phyloP scores from a whole-genome alignment of 805 yeast species.

The Kluyveromyces siamensis region DNA sequence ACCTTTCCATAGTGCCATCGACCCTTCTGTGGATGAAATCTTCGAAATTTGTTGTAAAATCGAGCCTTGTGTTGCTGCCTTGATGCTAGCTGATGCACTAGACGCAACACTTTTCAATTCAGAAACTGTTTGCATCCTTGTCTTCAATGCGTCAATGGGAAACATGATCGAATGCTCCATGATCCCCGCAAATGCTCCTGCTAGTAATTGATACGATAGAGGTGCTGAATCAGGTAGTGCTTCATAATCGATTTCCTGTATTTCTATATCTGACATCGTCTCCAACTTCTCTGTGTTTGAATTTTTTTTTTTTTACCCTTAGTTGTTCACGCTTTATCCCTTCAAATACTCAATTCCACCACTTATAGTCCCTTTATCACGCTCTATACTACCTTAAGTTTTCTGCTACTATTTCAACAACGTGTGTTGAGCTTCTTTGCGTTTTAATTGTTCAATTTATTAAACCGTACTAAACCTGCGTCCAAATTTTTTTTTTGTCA shows the following conservation, averaged over 20 bases:
- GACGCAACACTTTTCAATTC: constrained; percentile 8
- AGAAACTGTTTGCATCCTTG: constrained; percentile 65
- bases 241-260: constrained; percentile 72
- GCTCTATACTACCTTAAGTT: too few relatives aligned
- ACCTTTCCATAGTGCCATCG: constrained; percentile 86
- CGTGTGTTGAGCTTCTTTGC: too few relatives aligned
- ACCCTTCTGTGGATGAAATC: constrained; percentile 84
- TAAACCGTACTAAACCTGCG: too few relatives aligned
- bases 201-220: constrained; percentile 67
- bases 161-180: constrained; percentile 98
- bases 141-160: constrained; percentile 93
- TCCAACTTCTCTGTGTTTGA: background rate
- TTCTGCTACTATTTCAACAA: too few relatives aligned
- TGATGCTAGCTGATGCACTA: constrained; percentile 21
- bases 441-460: too few relatives aligned
- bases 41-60: constrained; percentile 60
- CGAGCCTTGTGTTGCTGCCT: constrained; percentile 9
- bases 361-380: too few relatives aligned
- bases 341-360: background rate
- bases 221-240: constrained; percentile 84
- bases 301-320: background rate
- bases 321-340: background rate
- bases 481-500: too few relatives aligned
- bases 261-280: background rate
- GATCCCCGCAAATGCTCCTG: constrained; percentile 98